These are phyloP conservation scores for Cyamopsis tetragonoloba DNA, from an alignment of 306 rosid genomes.

Conservation along the genomic window DNA sequence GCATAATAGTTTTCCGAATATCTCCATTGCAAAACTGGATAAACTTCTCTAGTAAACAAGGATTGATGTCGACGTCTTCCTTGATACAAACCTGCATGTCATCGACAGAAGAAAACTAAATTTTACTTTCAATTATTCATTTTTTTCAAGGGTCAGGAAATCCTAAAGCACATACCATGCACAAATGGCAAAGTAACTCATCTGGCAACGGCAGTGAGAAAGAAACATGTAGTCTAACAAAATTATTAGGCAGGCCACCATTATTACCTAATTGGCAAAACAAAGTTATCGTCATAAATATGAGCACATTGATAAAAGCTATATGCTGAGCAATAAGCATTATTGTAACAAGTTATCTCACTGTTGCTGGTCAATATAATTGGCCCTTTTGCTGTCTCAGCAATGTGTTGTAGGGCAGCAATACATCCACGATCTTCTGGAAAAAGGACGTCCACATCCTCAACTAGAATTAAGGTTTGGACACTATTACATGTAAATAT, in stretches of 20 bases:
- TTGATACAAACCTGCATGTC: slow-evolving; percentile 65
- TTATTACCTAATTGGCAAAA: slow-evolving; percentile 53
- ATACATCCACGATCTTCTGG: slow-evolving; percentile 82
- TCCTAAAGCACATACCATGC: slow-evolving; percentile 51
- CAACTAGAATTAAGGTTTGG: slow-evolving; percentile 68
- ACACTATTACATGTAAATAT: slow-evolving; percentile 23
- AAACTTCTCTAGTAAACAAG: slow-evolving; percentile 55
- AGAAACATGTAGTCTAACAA: slow-evolving; percentile 45
- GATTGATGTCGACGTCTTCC: slow-evolving; percentile 50
- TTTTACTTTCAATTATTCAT: slow-evolving; percentile 5
- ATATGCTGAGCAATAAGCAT: slow-evolving; percentile 3
- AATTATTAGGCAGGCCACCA: slow-evolving; percentile 54
- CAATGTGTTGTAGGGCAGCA: slow-evolving; percentile 72
- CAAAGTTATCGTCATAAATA: slow-evolving; percentile 15
- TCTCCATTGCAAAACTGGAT: slow-evolving; percentile 59
- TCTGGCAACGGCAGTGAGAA: slow-evolving; percentile 58
- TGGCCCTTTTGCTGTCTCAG: slow-evolving; percentile 76
- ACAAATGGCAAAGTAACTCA: slow-evolving; percentile 63
- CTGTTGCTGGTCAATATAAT: slow-evolving; percentile 90
- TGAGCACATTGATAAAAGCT: slow-evolving; percentile 19
- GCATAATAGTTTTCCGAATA: slow-evolving; percentile 74
- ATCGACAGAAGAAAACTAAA: slow-evolving; percentile 18
- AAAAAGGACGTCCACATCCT: slow-evolving; percentile 82
- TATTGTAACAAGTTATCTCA: slow-evolving; percentile 47
- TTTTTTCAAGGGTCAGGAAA: not conserved